Base-by-base conservation (phyloP, 192 early-diverging fungal genomes). In the Coemansia sp. region DNA sequence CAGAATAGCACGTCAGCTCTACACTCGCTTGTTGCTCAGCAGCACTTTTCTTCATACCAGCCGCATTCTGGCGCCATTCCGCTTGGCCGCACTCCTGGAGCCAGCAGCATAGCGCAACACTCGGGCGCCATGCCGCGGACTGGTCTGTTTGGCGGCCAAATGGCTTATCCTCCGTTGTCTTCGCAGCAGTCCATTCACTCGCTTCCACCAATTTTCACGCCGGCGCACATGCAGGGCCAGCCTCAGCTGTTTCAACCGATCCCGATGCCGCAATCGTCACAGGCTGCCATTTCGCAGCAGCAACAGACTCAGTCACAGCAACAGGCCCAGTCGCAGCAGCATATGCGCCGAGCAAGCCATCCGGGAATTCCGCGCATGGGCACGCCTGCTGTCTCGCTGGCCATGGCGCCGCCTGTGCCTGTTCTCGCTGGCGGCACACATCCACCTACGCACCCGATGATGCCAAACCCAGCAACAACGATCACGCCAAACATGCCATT, bases 401-500 rank as follows among this genome's bases (percentile, higher is more conserved):
- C 58, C 21, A n/a, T 66, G 10, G 61, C 39, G 21, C 7, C 73
- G 14, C 43, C 67, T 2, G 51, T 57, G 23, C 64, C 73, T 7
- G 21, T 43, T 4, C 45, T 65, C 8, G 41, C 64, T 24, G 45
- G 52, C 37, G 51, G 59, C 1, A 9, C 56, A 7, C 56, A 66
- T 25, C 39, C 60, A 2, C 15, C 67, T 6, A 14, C 51, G 39
- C 71, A 79, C 37, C 14, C 71, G 56, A 47, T 70, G 67, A 67
- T 70, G 56, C 71, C 78, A 6, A 81, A 81, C 24, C 78, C 78
- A 19, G 72, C 78, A 1, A 74, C 73, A 22, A 75, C 73, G 14
- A 72, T 75, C 32, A 81, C 66, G 15, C 73, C 73, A 11, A 75
- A 81, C 56, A 81, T 69, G 69, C 78, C 78, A n/a, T 75, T 72